Base-by-base conservation (phyloP, 2,329 filamentous ascomycete species). In the Pseudogymnoascus sp. region DNA sequence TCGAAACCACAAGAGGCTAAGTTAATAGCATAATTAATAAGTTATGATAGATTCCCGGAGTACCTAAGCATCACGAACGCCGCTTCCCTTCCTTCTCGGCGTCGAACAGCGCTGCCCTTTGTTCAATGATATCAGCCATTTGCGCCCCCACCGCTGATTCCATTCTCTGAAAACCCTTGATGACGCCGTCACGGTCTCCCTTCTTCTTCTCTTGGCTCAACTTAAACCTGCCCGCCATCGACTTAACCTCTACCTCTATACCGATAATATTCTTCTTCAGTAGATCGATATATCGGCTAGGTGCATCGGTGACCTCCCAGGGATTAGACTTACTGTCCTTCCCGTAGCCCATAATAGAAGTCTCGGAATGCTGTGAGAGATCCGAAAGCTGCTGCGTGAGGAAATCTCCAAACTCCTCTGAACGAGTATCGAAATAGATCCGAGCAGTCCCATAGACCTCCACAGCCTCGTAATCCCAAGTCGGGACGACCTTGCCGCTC, bases 381-480 rank as follows among this genome's bases (percentile, higher is more conserved):
- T 82, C 82, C 1, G 72, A 64, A 2, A 86, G 71, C 66, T 85
- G 82, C 48, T 67, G 72, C 0, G 70, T 62, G 7, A 88, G 69
- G 59, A 81, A 86, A 0, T 63, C 61, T 0, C 68, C 66, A 0
- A 81, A 80, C 18, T 77, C 74, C 0, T 71, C 66, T 0, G 75
- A 68, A 45, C 74, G 74, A 5, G 77, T 66, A 60, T 86, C 79
- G 60, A 72, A 78, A 63, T 78, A 81, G 3, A 87, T 70, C 0
- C 63, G 79, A 1, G 80, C 79, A 1, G 70, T 76, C 1, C 85
- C 85, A 64, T 87, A 87, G 0, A 75, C 82, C 70, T 88, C 82
- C 0, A 78, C 84, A 0, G 85, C 83, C 0, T 82, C 75, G 65
- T 88, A 89, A 69, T 89, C 84, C 85, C 85, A 88, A 0, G 85